Percentiles rank a stretch among this genome's conserved stretches.
Evolutionary conservation across 208 protist species (phyloP).

Genomic region (Trypanosomatidae sp.): DNA sequence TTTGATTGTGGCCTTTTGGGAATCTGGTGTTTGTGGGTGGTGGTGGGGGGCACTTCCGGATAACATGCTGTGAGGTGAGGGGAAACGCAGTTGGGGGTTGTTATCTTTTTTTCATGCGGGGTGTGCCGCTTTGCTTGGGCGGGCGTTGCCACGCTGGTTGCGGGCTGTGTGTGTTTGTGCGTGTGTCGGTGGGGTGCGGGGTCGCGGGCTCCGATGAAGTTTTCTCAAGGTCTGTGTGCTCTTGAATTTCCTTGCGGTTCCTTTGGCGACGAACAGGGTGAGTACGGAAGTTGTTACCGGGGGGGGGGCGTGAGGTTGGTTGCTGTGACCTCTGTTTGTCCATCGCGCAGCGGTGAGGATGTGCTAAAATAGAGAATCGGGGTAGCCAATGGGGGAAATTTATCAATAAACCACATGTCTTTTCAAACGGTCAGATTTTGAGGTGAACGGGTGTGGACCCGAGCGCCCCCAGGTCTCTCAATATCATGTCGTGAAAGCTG

Average conservation of each 20-base stretch:
- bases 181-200: background rate
- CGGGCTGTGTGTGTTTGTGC: background rate
- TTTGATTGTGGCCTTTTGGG: too few relatives aligned
- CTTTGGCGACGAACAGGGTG: background rate
- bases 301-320: background rate
- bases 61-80: too few relatives aligned
- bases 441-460: background rate
- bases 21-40: background rate
- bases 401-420: background rate
- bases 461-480: too few relatives aligned
- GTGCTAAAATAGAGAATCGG: background rate
- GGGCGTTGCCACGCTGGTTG: background rate
- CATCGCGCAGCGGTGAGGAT: background rate
- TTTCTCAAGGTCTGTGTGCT: background rate
- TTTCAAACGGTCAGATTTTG: background rate
- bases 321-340: background rate
- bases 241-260: background rate
- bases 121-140: background rate
- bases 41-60: background rate
- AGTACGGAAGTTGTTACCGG: too few relatives aligned
- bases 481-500: background rate
- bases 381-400: background rate
- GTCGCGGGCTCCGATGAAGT: background rate
- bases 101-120: background rate
- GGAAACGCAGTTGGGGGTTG: background rate